These are phyloP conservation scores for Annulohypoxylon moriforme DNA, from an alignment of 495 filamentous ascomycete genomes.

Conservation along the genomic window DNA sequence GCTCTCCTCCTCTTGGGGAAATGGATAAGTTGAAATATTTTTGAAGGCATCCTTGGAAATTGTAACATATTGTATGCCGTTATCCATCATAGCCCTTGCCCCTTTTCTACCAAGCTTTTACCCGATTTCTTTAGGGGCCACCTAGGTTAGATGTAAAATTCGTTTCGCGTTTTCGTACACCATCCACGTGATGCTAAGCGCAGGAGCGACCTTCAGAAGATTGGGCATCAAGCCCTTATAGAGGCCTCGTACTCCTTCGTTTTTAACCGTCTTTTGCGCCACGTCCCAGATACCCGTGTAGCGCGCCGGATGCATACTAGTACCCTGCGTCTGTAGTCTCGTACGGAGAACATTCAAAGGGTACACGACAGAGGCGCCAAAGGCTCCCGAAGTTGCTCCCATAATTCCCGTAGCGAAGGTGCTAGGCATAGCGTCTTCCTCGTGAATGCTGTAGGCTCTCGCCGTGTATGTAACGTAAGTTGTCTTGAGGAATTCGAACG, in stretches of 20 bases:
- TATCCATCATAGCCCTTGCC: not conserved
- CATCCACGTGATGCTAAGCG: conserved; percentile 96
- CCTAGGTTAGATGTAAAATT: conserved; percentile 73
- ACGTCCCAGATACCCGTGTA: conserved; percentile 93
- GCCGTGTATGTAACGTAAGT: conserved; percentile 76
- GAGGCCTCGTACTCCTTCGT: conserved; percentile 86
- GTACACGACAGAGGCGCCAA: conserved; percentile 94
- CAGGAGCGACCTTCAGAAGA: conserved; percentile 94
- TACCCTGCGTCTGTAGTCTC: conserved; percentile 93
- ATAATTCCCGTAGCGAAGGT: conserved; percentile 84
- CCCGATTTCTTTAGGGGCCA: not conserved
- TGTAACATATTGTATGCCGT: not conserved
- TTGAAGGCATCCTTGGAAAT: not conserved
- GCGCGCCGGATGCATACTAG: conserved; percentile 86
- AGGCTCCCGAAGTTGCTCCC: conserved; percentile 89
- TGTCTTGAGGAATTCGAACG: conserved; percentile 91
- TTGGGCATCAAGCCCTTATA: conserved; percentile 98
- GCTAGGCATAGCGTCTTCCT: conserved; percentile 81
- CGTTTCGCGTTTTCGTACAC: conserved; percentile 96
- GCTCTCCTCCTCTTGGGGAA: not conserved
- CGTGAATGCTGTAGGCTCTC: conserved; percentile 73
- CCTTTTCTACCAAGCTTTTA: not conserved
- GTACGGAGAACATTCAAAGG: conserved; percentile 95
- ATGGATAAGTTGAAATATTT: not conserved
- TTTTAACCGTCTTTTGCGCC: conserved; percentile 77